Base-by-base conservation (phyloP, 2,329 filamentous ascomycete genomes). In the Verticillium tricorpus region DNA sequence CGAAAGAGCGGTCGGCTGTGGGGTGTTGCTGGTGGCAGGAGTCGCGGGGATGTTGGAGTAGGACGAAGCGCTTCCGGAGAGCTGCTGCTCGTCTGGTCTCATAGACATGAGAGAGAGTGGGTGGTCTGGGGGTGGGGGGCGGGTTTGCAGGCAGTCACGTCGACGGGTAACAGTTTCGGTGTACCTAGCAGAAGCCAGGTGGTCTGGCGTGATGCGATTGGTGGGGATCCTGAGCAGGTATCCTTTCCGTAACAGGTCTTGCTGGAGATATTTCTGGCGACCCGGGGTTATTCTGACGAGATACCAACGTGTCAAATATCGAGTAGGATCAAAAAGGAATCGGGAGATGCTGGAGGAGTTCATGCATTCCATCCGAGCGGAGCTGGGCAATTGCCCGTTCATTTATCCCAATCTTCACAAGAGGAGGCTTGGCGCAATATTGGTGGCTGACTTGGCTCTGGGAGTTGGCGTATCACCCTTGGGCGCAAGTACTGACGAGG, bases 41-140 rank as follows among this genome's bases (percentile, higher is more conserved):
- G 82, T 79, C 2, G 80, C 82, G 3, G 83, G 82, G 2, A 83
- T 85, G 60, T 77, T 80, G 55, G 78, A 80, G 70, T 82, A 83
- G 63, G 82, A 83, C 57, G 80, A 77, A 55, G 76, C 76, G 71
- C 76, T 80, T 56, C 69, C 74, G 58, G 74, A 73, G 32, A 76
- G 74, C 50, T 71, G 67, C 40, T 50, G 40, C 34, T 68, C 67
- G 61, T 68, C 68, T 39, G 67, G 65, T n/a, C 65, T 64, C 7
- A 65, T 56, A 14, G 67, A 67, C 56, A 68, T 64, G 63, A 64
- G 25, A 28, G 25, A 28, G 25, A 32, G 60, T 60, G 61, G 62
- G 71, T 63, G 54, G 66, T 66, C 14, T 37, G 6, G 6, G 34
- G 28, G 6, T 22, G 45, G 39, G 15, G 37, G 58, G 31, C 15